Base-by-base conservation (phyloP, 73 alveolate species). In the Stentor roeselii region DNA sequence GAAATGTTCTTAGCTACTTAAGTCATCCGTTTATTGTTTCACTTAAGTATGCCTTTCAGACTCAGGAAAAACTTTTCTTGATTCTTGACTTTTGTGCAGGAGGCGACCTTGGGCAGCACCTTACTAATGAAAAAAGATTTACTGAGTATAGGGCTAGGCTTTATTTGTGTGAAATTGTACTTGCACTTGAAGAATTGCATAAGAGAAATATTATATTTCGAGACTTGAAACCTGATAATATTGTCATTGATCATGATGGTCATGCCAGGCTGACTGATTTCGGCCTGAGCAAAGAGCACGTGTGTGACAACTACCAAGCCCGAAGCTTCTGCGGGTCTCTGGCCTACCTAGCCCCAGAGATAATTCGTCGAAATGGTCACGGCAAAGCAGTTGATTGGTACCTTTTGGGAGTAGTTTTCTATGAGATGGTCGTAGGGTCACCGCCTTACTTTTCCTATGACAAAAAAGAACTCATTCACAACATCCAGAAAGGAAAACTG, bases 221-320 rank as follows among this genome's bases (percentile, higher is more conserved):
- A 87, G 99, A 97, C 88, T 88, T 97, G 59, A 97, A 97, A 76
- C 99, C 99, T 3, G 98, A 96, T 84, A 97, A 97, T 87, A 94
- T 97, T 0, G 98, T 97, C 3, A 85, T 97, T 35, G 99, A 93
- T 88, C 82, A 86, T 60, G 98, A 97, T 78, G 99, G 99, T 0
- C 99, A 97, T 89, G 97, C 96, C 21, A 88, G 83, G 88, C 89
- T 97, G 41, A 96, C 99, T 3, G 99, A 97, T 86, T 97, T 97
- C 89, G 99, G 99, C n/a, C 96, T 97, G 36, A 90, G 98, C 3
- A 89, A 97, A 78, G 99, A 97, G 87, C 98, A 98, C 11, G 95
- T 94, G 31, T 89, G 90, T 40, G 95, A 93, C 34, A 87, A 60
- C 15, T 87, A 87, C 77, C 88, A 85, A 50, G 85, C 99, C 42